Percentiles rank a stretch among this genome's conserved stretches.
Evolutionary conservation across 768 basidiomycete species (phyloP).

Genomic region (Chalciporus sphaerocephalus): DNA sequence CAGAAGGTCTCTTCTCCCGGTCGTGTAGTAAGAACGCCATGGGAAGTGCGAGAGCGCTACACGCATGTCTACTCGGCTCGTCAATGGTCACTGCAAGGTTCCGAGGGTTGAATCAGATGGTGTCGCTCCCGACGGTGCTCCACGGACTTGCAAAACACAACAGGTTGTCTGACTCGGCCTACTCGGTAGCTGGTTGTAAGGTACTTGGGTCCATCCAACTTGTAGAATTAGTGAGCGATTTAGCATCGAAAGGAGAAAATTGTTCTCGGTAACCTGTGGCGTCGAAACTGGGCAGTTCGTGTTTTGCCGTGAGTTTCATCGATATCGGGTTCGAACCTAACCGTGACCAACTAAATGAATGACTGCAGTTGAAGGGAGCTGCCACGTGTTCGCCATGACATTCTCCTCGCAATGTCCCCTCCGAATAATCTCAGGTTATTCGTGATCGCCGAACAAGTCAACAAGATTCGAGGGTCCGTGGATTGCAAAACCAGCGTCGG

Average conservation of each 20-base stretch:
- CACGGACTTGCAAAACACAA: too few relatives aligned
- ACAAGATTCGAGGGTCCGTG: constrained; percentile 1
- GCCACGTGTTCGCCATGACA: not conserved
- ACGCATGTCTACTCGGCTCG: too few relatives aligned
- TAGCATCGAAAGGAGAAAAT: not conserved
- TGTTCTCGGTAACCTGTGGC: not conserved
- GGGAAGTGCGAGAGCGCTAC: not conserved
- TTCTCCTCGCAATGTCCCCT: not conserved
- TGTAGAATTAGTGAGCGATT: not conserved
- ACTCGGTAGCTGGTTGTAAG: too few relatives aligned
- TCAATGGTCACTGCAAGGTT: too few relatives aligned
- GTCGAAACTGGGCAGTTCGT: not conserved
- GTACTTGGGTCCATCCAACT: too few relatives aligned
- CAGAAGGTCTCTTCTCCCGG: not conserved
- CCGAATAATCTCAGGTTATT: not conserved
- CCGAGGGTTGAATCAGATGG: too few relatives aligned
- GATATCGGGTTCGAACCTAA: not conserved
- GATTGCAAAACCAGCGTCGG: constrained; percentile 4
- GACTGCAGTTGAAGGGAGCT: not conserved
- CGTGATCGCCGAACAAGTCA: constrained; percentile 15
- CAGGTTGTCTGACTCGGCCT: too few relatives aligned
- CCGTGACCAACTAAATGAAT: not conserved
- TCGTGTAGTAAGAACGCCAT: not conserved
- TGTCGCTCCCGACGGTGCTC: too few relatives aligned
- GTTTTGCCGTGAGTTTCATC: not conserved